A percentile compares a stretch with the other conserved stretches of the same genome.
phyloP scores from a whole-genome alignment of 2,329 filamentous ascomycete species.

The Exophiala bonariae region DNA sequence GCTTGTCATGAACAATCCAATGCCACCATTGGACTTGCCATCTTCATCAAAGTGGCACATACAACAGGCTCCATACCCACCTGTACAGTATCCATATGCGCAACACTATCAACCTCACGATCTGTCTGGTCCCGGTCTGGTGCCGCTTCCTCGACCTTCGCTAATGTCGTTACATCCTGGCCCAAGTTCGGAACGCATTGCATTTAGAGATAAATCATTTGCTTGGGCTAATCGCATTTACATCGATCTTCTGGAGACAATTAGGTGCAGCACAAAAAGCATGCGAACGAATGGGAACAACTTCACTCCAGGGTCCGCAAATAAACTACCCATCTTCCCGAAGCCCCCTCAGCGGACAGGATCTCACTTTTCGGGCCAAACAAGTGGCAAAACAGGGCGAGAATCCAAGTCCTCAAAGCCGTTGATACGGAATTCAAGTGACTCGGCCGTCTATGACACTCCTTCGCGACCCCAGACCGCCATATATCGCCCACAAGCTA shows the following conservation, averaged over 20 bases:
- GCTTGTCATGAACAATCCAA: constrained; percentile 6
- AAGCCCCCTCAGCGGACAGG: constrained; percentile 60
- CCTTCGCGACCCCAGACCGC: constrained; percentile 26
- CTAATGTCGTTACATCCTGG: constrained; percentile 18
- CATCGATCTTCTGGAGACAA: constrained; percentile 65
- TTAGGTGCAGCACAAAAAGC: constrained; percentile 51
- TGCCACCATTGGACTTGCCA: constrained; percentile 12
- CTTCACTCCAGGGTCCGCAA: constrained; percentile 40
- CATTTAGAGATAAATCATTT: constrained; percentile 68
- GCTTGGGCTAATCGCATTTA: constrained; percentile 72
- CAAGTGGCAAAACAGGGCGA: constrained; percentile 22
- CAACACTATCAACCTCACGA: constrained; percentile 12
- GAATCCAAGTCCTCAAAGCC: constrained; percentile 36
- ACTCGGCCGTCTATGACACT: constrained; percentile 19
- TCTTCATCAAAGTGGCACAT: constrained; percentile 14
- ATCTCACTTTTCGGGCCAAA: constrained; percentile 47
- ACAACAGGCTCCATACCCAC: constrained; percentile 9
- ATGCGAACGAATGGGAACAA: constrained; percentile 39
- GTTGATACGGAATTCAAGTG: constrained; percentile 30
- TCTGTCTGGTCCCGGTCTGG: constrained; percentile 7
- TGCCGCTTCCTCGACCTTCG: constrained; percentile 8
- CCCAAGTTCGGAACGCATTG: constrained; percentile 23
- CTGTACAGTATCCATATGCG: constrained; percentile 8
- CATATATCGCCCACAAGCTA: constrained; percentile 19
- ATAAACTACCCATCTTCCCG: constrained; percentile 60